Percentiles rank a stretch among this genome's conserved stretches.
These are phyloP conservation scores for Alternaria sp. DNA, from an alignment of 2,329 filamentous ascomycete species.

Conservation along the genomic window DNA sequence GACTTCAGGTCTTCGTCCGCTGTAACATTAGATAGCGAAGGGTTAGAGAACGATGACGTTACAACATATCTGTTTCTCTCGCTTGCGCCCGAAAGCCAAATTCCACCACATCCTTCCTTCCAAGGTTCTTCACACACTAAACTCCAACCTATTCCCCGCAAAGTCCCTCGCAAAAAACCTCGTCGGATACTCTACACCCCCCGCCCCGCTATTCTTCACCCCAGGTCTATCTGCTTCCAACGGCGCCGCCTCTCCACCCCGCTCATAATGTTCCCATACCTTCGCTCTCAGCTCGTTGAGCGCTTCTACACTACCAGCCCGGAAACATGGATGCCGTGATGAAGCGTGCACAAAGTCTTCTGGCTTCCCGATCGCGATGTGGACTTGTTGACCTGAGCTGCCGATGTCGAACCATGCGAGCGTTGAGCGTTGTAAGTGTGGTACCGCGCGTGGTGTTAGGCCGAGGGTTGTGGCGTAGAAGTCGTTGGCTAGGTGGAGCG, in stretches of 20 bases:
- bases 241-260: constrained; percentile 59
- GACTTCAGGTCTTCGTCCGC: too few species aligned
- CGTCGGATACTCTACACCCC: constrained; percentile 65
- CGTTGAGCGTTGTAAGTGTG: constrained; percentile 57
- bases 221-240: constrained; percentile 63
- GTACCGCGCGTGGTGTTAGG: constrained; percentile 60
- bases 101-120: too few species aligned
- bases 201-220: constrained; percentile 46
- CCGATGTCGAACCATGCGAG: constrained; percentile 65
- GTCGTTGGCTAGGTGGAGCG: neutral
- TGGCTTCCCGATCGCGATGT: constrained; percentile 48
- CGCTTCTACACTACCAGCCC: neutral
- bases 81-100: neutral
- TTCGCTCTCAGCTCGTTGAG: neutral
- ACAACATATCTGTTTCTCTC: neutral
- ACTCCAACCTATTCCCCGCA: constrained; percentile 51
- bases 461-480: constrained; percentile 49
- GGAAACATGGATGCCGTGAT: neutral
- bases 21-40: neutral
- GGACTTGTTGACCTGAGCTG: constrained; percentile 53
- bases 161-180: constrained; percentile 65
- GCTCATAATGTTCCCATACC: constrained; percentile 53
- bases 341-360: neutral
- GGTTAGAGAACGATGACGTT: neutral
- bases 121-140: constrained; percentile 41